Evolutionary conservation across 2,329 filamentous ascomycete species (phyloP).

Genomic region (Calonectria pauciramosa): DNA sequence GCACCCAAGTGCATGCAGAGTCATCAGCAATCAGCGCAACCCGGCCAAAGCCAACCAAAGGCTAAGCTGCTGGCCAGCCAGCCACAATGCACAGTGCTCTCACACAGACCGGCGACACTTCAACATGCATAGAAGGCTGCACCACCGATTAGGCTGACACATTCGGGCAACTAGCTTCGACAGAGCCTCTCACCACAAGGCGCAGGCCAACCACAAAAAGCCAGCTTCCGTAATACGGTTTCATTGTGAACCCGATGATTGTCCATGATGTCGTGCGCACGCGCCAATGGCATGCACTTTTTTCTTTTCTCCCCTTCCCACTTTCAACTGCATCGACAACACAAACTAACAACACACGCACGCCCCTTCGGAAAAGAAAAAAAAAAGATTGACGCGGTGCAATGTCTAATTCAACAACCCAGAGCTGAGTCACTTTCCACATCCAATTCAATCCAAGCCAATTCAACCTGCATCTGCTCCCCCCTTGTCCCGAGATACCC

Average conservation of each 20-base stretch:
- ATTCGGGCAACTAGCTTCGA: conserved; percentile 1
- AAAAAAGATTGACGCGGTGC: conserved; percentile 1
- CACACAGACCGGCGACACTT: neutral
- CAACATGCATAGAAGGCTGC: conserved; percentile 9
- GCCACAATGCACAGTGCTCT: neutral
- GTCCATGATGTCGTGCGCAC: neutral
- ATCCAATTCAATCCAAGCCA: neutral
- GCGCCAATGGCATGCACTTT: conserved; percentile 4
- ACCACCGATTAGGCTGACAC: conserved; percentile 23
- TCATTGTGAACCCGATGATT: conserved; percentile 3
- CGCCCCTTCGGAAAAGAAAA: neutral
- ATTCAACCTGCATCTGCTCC: neutral
- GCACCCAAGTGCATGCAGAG: neutral
- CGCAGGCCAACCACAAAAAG: neutral
- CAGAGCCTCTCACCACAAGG: conserved; percentile 16
- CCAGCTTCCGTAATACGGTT: conserved; percentile 18
- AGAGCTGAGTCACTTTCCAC: neutral
- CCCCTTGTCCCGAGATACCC: conserved; percentile 19
- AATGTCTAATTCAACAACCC: neutral
- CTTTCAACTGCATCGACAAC: conserved; percentile 11
- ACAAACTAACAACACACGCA: neutral
- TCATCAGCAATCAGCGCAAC: neutral
- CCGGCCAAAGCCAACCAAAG: neutral
- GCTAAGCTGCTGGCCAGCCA: neutral
- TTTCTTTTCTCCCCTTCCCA: neutral